Conservation (phyloP, 2,329 filamentous ascomycete genomes). For the Fusarium protoensiforme region DNA sequence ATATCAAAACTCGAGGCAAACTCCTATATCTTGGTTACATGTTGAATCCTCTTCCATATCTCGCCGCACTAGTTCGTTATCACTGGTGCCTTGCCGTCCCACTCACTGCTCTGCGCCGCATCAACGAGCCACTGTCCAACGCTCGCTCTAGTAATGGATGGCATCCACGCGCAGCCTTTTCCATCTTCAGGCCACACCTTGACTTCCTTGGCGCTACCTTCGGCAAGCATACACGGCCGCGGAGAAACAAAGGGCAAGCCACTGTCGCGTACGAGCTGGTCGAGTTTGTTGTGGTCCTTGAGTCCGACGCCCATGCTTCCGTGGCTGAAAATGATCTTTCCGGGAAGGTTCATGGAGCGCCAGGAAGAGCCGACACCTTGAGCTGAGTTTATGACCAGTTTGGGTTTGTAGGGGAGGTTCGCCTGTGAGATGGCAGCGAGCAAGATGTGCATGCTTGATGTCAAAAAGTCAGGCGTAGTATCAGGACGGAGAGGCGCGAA, state of each 20-base stretch:
- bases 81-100: conserved; percentile 17
- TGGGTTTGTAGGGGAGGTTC: not conserved
- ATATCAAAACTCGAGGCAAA: not conserved
- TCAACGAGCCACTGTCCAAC: conserved; percentile 26
- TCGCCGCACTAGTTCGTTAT: conserved; percentile 13
- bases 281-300: conserved; percentile 24
- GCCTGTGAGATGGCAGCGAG: not conserved
- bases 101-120: conserved; percentile 8
- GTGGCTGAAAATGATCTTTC: conserved; percentile 21
- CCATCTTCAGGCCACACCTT: conserved; percentile 32
- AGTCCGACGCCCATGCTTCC: conserved; percentile 19
- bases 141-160: conserved; percentile 17
- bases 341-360: conserved; percentile 23
- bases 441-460: conserved; percentile 11
- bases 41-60: not conserved
- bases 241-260: conserved; percentile 12
- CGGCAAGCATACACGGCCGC: conserved; percentile 16
- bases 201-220: conserved; percentile 5
- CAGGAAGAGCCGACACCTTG: conserved; percentile 14
- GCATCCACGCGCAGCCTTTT: conserved; percentile 31
- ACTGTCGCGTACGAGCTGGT: conserved; percentile 6
- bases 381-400: conserved; percentile 14
- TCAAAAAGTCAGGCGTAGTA: conserved; percentile 18
- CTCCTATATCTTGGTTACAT: not conserved
- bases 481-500: conserved; percentile 18